phyloP scores from a whole-genome alignment of 2,329 filamentous ascomycete genomes.

The Beauveria sp. region DNA sequence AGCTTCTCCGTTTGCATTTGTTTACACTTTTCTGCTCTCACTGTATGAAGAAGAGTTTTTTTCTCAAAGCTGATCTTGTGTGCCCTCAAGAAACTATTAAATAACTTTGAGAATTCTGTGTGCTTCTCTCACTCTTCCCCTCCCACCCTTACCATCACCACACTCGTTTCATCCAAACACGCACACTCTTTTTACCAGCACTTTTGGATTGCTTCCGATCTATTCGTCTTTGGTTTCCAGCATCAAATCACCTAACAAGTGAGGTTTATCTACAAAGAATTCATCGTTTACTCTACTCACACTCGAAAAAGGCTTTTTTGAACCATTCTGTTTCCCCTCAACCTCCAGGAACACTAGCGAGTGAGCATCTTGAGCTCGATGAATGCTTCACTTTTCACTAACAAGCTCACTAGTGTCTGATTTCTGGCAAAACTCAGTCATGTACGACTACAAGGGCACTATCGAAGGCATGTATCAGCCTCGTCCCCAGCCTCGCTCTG shows the following conservation, averaged over 20 bases:
- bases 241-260: background rate
- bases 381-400: background rate
- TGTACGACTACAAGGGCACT: background rate
- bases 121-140: background rate
- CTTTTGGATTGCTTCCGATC: background rate
- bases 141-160: background rate
- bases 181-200: background rate
- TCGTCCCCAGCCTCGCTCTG: background rate
- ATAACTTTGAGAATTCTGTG: background rate
- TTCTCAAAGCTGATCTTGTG: constrained; percentile 2
- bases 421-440: background rate
- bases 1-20: constrained; percentile 8
- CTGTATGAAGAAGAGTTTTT: background rate
- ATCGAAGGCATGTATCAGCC: background rate
- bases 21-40: background rate
- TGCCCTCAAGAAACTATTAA: background rate
- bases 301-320: background rate
- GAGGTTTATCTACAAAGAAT: background rate
- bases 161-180: background rate
- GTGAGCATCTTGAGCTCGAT: background rate
- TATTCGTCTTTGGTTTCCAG: background rate
- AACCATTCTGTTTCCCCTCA: background rate
- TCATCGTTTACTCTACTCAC: background rate
- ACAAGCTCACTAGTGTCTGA: background rate
- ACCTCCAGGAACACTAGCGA: background rate